Evolutionary conservation across 116 monocot genomes (phyloP).

Genomic region (Iris pallida): DNA sequence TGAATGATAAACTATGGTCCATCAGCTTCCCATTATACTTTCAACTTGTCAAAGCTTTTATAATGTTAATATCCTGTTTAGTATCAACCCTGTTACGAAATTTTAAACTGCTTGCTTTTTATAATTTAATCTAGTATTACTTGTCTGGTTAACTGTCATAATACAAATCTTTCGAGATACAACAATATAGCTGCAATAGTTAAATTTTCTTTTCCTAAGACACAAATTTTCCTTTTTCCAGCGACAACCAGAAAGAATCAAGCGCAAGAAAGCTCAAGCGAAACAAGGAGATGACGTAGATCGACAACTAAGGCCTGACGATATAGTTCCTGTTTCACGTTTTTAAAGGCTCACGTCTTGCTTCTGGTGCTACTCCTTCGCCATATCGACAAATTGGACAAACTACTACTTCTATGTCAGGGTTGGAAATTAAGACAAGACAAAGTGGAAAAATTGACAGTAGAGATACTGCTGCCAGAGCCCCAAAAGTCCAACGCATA

Average conservation of each 20-base stretch:
- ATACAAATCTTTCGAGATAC: too few species aligned
- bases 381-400: conserved; percentile 47
- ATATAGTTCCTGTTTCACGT: conserved; percentile 68
- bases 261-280: conserved; percentile 80
- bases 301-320: conserved; percentile 57
- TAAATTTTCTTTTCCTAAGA: too few species aligned
- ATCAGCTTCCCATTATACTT: too few species aligned
- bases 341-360: conserved; percentile 85
- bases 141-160: too few species aligned
- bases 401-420: conserved; percentile 28
- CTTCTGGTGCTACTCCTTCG: conserved; percentile 68
- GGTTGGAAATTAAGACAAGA: conserved; percentile 22
- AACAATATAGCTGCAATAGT: too few species aligned
- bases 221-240: conserved; percentile 12
- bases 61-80: too few species aligned
- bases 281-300: conserved; percentile 84
- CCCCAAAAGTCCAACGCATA: conserved; percentile 52
- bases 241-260: conserved; percentile 93
- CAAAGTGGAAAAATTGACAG: background rate
- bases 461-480: conserved; percentile 3
- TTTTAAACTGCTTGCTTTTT: too few species aligned
- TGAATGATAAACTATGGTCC: too few species aligned
- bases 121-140: too few species aligned
- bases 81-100: too few species aligned
- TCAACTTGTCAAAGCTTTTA: too few species aligned